Evolutionary conservation across 2,329 filamentous ascomycete species (phyloP), one percentile per base, ranked within the genome.

Genomic region (Monilinia vaccinii-corymbosi): DNA sequence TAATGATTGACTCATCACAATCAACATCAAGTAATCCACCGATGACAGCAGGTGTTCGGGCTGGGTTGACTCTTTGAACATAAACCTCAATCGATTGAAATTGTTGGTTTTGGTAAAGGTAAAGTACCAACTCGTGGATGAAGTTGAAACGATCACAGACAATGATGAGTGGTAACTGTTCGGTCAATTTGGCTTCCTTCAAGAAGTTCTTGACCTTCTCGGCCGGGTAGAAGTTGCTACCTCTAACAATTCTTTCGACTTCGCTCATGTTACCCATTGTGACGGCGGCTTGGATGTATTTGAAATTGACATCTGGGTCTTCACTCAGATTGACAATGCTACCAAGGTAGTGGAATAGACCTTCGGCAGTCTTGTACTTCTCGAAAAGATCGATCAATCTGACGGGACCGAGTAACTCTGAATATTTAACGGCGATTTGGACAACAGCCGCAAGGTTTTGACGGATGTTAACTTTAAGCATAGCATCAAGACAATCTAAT

Each of bases 91-190:
- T 99, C 1, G 94, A 96, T 78, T 96, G 91, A 82, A 97, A 99
- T 72, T 97, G 93, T 76, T 99, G 93, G 76, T 96, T 96, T 80
- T 97, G 94, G 79, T 99, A 99, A 10, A 99, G 84, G 76, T 94
- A 97, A 25, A 99, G 82, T 48, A 99, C 91, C 71, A 99, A 77
- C 71, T 99, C 94, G 71, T 99, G 94, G 46, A 97, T 91, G 71
- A 99, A 96, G 78, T 97, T 96, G 82, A 95, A 97, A n/a, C 93
- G 90, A 73, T 99, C 94, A 76, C 95, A 99, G 61, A 99, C 91
- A 68, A 97, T 97, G 76, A 99, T 99, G 58, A 99, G 79, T 47
- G 94, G 94, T 47, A 99, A 81, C 77, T 97, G 93, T 75, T 99
- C 94, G 2, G 87, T 86, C 48, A 99, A 80, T 66, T 87, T 88